These are phyloP conservation scores for Claviceps arundinis DNA, from an alignment of 2,329 filamentous ascomycete species.

Conservation along the genomic window DNA sequence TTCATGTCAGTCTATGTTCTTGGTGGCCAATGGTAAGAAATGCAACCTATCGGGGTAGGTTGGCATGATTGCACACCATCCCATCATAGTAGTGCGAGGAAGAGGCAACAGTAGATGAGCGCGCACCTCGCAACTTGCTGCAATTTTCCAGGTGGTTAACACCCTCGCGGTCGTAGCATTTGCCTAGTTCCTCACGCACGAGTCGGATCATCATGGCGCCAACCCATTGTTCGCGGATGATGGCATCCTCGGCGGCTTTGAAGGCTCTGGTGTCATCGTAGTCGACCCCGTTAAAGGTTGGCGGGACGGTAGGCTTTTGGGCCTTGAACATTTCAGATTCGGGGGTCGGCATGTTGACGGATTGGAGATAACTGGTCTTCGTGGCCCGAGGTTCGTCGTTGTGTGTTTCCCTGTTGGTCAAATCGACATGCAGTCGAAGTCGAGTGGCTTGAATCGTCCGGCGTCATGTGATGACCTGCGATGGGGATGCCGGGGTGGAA, in stretches of 20 bases:
- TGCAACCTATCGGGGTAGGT: too few species aligned
- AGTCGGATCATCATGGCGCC: conserved; percentile 78
- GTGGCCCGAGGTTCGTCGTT: neutral
- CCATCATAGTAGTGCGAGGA: too few species aligned
- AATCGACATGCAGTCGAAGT: neutral
- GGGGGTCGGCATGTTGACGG: conserved; percentile 58
- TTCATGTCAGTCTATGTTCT: neutral
- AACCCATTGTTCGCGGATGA: conserved; percentile 80
- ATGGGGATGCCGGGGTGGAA: neutral
- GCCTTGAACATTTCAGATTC: conserved; percentile 72
- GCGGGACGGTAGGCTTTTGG: conserved; percentile 69
- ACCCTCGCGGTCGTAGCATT: conserved; percentile 74
- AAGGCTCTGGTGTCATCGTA: conserved; percentile 70
- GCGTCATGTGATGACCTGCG: too few species aligned
- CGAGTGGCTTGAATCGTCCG: neutral
- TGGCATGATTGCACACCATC: too few species aligned
- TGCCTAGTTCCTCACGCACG: conserved; percentile 69
- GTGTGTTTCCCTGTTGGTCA: neutral
- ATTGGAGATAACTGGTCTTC: conserved; percentile 2
- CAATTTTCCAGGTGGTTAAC: conserved; percentile 86
- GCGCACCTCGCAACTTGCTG: conserved; percentile 60
- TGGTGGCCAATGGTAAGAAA: neutral
- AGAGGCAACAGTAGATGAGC: neutral
- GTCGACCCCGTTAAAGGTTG: conserved; percentile 77
- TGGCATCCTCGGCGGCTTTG: conserved; percentile 71